Base-by-base conservation (phyloP, 768 basidiomycete species). In the Daedaleopsis nitida region DNA sequence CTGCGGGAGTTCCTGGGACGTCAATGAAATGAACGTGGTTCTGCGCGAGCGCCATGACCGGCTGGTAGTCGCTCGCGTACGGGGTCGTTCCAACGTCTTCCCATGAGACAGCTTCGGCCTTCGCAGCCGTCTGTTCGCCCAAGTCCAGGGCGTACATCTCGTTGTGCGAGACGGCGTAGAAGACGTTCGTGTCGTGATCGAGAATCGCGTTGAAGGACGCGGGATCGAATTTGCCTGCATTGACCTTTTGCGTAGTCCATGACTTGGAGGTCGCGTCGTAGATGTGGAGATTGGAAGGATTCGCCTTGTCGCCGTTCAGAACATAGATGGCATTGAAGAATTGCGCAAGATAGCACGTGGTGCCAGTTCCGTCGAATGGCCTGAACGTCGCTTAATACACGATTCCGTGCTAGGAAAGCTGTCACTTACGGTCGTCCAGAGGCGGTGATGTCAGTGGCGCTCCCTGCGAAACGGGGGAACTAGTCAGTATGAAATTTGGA, bases 141-240 rank as follows among this genome's bases (percentile, higher is more conserved):
- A 96, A 86, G 73, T 94, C 84, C 45, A 96, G 78, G 47, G 81
- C 83, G 67, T 77, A 93, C 2, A 96, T 60, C 55, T 83, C 84
- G 48, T 81, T 84, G 1, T 83, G 76, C 5, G 88, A 88, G 60
- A 91, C 76, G 0, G 87, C 89, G 72, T 92, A 91, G 76, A 97
- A 89, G 61, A 89, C 86, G 63, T 96, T 95, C 52, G 95, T 98
- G 73, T 98, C 95, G 65, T 96, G 95, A 76, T 98, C 95, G 37
- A 98, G 82, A 62, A 96, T 86, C 27, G 90, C 83, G 27, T 78
- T 80, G 68, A 87, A 88, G 19, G 84, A 82, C 2, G 80, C 73
- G 5, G 85, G 81, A 71, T 94, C 86, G 66, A 89, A 87, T 55
- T 73, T 73, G 38, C 80, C 81, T 0, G 80, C 66, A 6, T 76